Evolutionary conservation across 768 basidiomycete species (phyloP).

Genomic region (Mycena polygramma): DNA sequence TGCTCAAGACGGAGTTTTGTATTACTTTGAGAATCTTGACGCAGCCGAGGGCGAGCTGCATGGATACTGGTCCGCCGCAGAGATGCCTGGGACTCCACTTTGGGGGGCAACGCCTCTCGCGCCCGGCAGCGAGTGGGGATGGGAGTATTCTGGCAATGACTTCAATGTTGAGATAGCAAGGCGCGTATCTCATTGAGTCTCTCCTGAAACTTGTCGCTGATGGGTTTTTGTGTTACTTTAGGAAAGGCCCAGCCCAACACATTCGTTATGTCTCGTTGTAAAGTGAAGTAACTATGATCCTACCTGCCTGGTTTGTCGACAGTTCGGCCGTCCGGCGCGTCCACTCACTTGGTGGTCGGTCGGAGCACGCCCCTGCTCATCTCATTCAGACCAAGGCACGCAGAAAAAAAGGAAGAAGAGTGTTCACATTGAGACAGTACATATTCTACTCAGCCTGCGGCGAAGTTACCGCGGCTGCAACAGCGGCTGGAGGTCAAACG

Average conservation of each 20-base stretch:
- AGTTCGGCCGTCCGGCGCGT: too few relatives aligned
- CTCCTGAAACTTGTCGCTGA: not conserved
- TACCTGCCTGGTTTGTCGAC: too few relatives aligned
- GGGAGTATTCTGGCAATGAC: conserved; percentile 7
- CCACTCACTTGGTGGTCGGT: too few relatives aligned
- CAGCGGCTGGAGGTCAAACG: not conserved
- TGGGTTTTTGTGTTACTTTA: not conserved
- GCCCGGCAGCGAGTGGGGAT: conserved; percentile 15
- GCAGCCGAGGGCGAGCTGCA: conserved; percentile 8
- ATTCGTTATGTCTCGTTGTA: conserved; percentile 16
- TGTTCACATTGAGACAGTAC: too few relatives aligned
- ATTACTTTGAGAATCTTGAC: conserved; percentile 19
- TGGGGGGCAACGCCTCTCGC: conserved; percentile 3
- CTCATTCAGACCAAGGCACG: too few relatives aligned
- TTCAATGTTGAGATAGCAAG: conserved; percentile 20
- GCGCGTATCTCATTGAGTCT: not conserved
- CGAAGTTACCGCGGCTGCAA: not conserved
- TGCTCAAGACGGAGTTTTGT: not conserved
- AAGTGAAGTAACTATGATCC: too few relatives aligned
- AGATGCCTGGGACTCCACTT: conserved; percentile 3
- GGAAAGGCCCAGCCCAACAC: conserved; percentile 11
- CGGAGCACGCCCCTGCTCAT: too few relatives aligned
- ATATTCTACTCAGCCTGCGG: too few relatives aligned
- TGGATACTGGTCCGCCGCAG: conserved; percentile 13
- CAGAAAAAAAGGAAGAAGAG: too few relatives aligned